Percentiles rank a stretch among this genome's conserved stretches.
Conservation (phyloP, 306 rosid species). For the Gynostemma pentaphyllum region DNA sequence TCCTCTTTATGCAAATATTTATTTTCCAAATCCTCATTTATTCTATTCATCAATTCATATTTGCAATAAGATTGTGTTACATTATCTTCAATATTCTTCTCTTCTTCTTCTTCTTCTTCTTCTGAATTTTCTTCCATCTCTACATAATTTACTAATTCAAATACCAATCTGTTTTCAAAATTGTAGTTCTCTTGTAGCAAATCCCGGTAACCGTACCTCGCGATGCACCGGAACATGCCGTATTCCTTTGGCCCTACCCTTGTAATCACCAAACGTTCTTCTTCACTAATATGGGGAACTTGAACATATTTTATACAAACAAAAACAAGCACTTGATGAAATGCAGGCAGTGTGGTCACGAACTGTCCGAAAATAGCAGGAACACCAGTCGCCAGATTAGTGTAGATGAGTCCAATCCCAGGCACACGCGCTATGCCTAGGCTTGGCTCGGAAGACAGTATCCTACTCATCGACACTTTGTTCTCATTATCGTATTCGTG, state of each 20-base stretch:
- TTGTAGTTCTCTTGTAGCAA: constrained; percentile 48
- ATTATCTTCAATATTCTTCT: constrained; percentile 5
- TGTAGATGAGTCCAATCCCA: constrained; percentile 49
- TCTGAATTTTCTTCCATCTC: constrained; percentile 34
- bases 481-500: constrained; percentile 56
- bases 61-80: constrained; percentile 14
- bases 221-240: constrained; percentile 57
- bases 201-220: constrained; percentile 75
- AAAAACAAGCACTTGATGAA: constrained; percentile 55
- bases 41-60: constrained; percentile 11
- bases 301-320: constrained; percentile 47
- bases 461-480: constrained; percentile 42
- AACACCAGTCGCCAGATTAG: constrained; percentile 35
- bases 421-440: constrained; percentile 59
- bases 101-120: constrained; percentile 12
- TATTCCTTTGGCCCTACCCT: constrained; percentile 60
- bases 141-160: constrained; percentile 44
- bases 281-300: constrained; percentile 39
- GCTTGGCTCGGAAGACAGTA: constrained; percentile 42
- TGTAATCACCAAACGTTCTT: constrained; percentile 37
- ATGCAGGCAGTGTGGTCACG: constrained; percentile 60
- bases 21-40: constrained; percentile 9
- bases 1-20: constrained; percentile 26
- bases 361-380: constrained; percentile 55
- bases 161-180: constrained; percentile 45